Base-by-base conservation (phyloP, 1,139 yeast species). In the Zygoascus meyerae region DNA sequence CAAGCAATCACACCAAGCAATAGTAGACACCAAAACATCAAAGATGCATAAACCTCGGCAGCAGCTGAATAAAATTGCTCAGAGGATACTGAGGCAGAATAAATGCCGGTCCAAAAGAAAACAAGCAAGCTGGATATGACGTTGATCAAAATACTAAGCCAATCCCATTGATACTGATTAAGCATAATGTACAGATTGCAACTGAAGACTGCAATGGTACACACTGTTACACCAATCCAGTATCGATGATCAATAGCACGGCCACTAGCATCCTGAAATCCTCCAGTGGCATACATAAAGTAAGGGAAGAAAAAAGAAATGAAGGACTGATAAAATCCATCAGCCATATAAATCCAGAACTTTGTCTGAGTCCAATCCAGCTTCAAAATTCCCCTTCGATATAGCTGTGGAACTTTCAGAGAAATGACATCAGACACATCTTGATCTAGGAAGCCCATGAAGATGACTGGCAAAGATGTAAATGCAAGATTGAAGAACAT, bases 111-210 rank as follows among this genome's bases (percentile, higher is more conserved):
- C 97, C 97, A 90, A 48, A 79, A 81, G 64, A 79, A 85, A 42
- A 87, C 72, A 42, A 89, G 60, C 50, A 89, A 60, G 48, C 80
- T 75, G 6, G 95, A 85, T 38, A 90, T 60, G 8, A 70, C 68
- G 49, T 79, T 77, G 59, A 86, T 74, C 46, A 85, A 61, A 15
- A 74, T 57, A 3, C 90, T 79, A 47, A 87, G 69, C 95, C 95
- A 87, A 67, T 92, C 98, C 98, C 98, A 92, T 61, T 95, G 76
- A 62, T 80, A 80, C 66, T 87, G 95, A 63, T 89, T 95, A 55
- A 84, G 66, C 59, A 87, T 62, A 45, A 92, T 81, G 68, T 84
- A 90, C 11, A 79, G 57, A 64, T 92, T 86, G 68, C 96, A 87
- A 9, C 95, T 71, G 48, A 84, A 71, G 52, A 86, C 86, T 3